phyloP scores from a whole-genome alignment of 2,329 filamentous ascomycete species.

The Blastomyces silverae region DNA sequence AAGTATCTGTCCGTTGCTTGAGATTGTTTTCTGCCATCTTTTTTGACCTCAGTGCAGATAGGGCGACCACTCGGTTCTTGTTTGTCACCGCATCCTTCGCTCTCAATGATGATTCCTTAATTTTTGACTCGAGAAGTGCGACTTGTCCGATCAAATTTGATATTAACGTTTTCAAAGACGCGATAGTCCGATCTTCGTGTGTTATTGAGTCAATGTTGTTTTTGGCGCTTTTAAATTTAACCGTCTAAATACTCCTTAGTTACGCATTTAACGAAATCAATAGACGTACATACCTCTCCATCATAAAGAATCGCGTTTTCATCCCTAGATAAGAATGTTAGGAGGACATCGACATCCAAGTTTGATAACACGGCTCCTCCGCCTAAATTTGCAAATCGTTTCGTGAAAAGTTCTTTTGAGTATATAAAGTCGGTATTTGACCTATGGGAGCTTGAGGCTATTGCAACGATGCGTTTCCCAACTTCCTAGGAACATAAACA shows the following conservation, averaged over 20 bases:
- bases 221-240: constrained; percentile 62
- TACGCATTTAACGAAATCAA: constrained; percentile 42
- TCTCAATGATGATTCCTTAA: constrained; percentile 43
- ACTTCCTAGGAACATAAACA: constrained; percentile 38
- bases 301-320: constrained; percentile 48
- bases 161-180: constrained; percentile 69
- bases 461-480: constrained; percentile 49
- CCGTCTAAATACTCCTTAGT: constrained; percentile 47
- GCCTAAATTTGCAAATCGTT: constrained; percentile 51
- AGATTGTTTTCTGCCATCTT: constrained; percentile 73
- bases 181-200: constrained; percentile 72
- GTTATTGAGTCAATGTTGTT: constrained; percentile 54
- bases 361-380: constrained; percentile 50
- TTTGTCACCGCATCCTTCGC: constrained; percentile 62
- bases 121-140: constrained; percentile 53
- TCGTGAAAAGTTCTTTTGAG: constrained; percentile 58
- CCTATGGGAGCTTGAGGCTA: constrained; percentile 39
- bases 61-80: constrained; percentile 68
- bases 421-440: constrained; percentile 60
- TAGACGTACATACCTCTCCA: constrained; percentile 35
- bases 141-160: constrained; percentile 60
- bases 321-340: constrained; percentile 64
- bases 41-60: constrained; percentile 72
- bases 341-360: constrained; percentile 61
- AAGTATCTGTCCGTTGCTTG: constrained; percentile 61